These are phyloP conservation scores for Fusarium equiseti DNA, from an alignment of 2,329 filamentous ascomycete species.

Conservation along the genomic window DNA sequence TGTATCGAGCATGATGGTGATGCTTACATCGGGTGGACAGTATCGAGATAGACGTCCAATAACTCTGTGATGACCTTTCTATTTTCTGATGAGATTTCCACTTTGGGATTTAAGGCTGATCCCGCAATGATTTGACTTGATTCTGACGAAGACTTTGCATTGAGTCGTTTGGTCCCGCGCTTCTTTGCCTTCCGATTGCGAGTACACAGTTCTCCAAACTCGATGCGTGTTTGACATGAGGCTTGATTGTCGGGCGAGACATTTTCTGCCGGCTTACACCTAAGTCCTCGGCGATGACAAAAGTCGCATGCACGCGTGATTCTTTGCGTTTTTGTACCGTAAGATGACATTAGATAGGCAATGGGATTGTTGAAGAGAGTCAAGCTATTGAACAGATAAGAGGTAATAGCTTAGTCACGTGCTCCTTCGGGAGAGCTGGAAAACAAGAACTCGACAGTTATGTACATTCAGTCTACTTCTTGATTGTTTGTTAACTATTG, in stretches of 20 bases:
- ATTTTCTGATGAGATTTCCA: too few relatives aligned
- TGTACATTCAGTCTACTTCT: neutral
- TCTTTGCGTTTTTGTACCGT: neutral
- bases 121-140: neutral
- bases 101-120: too few relatives aligned
- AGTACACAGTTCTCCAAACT: neutral
- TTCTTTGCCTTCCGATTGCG: neutral
- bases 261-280: neutral
- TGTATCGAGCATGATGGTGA: rapidly evolving
- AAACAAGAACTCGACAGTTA: neutral
- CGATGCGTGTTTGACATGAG: neutral
- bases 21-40: neutral
- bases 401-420: neutral
- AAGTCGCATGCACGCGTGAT: neutral
- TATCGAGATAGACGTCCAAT: neutral
- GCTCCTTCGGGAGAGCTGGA: neutral
- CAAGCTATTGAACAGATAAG: neutral
- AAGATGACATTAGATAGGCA: neutral
- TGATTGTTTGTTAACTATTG: neutral
- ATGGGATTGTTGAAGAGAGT: neutral
- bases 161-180: neutral
- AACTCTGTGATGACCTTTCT: neutral
- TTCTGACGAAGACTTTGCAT: rapidly evolving
- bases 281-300: neutral
- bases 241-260: neutral